Conservation (phyloP, 768 basidiomycete genomes). For the Suillus placidus region DNA sequence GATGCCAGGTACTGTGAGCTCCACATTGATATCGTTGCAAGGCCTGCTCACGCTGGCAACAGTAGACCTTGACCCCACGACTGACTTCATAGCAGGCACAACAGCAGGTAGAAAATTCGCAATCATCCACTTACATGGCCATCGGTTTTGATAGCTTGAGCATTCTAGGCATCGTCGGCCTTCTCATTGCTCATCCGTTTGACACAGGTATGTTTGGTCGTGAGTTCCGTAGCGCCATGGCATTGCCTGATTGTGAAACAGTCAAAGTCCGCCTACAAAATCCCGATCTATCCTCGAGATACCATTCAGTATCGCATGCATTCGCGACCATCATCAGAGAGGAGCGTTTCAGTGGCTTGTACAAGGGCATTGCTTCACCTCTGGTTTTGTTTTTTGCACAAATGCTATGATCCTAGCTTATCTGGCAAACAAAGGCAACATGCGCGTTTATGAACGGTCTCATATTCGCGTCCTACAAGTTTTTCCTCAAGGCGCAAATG, state of each 20-base stretch:
- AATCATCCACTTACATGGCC: background rate
- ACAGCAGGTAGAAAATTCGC: conserved; percentile 48
- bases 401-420: conserved; percentile 4
- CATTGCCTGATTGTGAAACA: conserved; percentile 24
- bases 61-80: conserved; percentile 54
- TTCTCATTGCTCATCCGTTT: conserved; percentile 76
- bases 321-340: conserved; percentile 68
- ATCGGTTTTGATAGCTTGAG: conserved; percentile 6
- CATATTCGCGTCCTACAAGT: conserved; percentile 83
- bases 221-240: no score
- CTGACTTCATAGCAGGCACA: conserved; percentile 83
- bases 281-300: conserved; percentile 56
- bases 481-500: conserved; percentile 71
- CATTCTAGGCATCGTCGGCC: conserved; percentile 55
- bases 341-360: conserved; percentile 69
- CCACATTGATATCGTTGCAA: background rate
- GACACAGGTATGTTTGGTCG: conserved; percentile 55
- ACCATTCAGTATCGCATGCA: conserved; percentile 66
- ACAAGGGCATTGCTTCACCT: conserved; percentile 79
- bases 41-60: conserved; percentile 10
- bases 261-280: conserved; percentile 85
- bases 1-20: conserved; percentile 7
- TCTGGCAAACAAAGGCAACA: conserved; percentile 48
- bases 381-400: conserved; percentile 50
- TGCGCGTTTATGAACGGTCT: conserved; percentile 82